Percentiles rank a stretch among this genome's conserved stretches.
Evolutionary conservation across 768 basidiomycete species (phyloP).

Genomic region (Hemileccinum impolitum): DNA sequence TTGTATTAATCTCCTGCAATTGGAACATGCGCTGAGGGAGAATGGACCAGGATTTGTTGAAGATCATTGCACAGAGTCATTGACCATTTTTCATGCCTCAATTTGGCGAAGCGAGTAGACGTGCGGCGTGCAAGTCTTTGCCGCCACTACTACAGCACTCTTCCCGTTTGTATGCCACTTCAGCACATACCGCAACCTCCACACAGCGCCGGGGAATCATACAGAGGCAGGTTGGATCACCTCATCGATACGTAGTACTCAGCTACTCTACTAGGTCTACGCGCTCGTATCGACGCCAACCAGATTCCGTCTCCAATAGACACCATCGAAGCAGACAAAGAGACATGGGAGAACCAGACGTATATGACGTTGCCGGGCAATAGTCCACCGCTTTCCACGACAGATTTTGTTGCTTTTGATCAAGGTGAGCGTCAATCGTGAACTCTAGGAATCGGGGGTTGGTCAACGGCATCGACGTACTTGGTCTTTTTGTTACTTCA

Average conservation of each 20-base stretch:
- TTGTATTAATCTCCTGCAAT: too few species aligned
- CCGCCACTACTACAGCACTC: too few species aligned
- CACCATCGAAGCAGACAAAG: constrained; percentile 73
- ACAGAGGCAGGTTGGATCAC: constrained; percentile 35
- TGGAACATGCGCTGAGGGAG: too few species aligned
- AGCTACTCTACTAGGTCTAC: constrained; percentile 51
- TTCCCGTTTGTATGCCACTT: constrained; percentile 15
- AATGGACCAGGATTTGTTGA: too few species aligned
- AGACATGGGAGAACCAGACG: constrained; percentile 68
- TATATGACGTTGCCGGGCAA: constrained; percentile 61
- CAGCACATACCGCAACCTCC: constrained; percentile 55
- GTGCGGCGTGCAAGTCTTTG: too few species aligned
- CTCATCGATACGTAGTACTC: neutral
- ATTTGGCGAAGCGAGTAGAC: too few species aligned
- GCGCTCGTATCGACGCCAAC: constrained; percentile 77
- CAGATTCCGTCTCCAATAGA: constrained; percentile 93
- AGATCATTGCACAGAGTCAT: too few species aligned
- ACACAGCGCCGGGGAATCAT: constrained; percentile 52
- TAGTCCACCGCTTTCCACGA: constrained; percentile 79
- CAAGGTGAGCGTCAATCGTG: constrained; percentile 53
- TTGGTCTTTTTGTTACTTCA: neutral
- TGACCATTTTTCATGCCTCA: too few species aligned
- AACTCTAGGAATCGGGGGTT: neutral
- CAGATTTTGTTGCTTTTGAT: constrained; percentile 87
- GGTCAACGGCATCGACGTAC: neutral